Conservation (phyloP, 1,284 basidiomycete species). For the Coniferiporia weirii region DNA sequence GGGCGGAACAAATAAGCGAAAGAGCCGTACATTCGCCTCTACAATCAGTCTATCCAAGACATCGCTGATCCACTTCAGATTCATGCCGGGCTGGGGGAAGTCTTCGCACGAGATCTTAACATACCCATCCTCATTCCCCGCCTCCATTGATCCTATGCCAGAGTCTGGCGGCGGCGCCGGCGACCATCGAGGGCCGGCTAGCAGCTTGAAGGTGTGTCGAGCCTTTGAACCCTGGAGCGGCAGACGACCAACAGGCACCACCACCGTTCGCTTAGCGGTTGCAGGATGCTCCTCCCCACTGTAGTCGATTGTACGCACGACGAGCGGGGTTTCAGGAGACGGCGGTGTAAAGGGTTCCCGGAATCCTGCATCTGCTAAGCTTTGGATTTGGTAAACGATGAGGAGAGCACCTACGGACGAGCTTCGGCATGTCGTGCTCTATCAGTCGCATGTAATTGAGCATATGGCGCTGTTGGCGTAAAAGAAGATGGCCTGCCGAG, state of each 20-base stretch:
- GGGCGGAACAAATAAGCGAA: background rate
- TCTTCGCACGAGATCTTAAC: constrained; percentile 85
- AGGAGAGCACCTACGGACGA: constrained; percentile 58
- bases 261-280: constrained; percentile 62
- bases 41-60: constrained; percentile 64
- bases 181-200: constrained; percentile 82
- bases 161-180: constrained; percentile 64
- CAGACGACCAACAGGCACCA: constrained; percentile 67
- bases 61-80: constrained; percentile 84
- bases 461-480: constrained; percentile 65
- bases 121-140: constrained; percentile 61
- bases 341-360: constrained; percentile 73
- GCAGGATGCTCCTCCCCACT: constrained; percentile 70
- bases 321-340: constrained; percentile 48
- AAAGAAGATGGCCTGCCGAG: constrained; percentile 58
- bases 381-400: background rate
- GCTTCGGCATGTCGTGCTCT: constrained; percentile 77
- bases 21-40: constrained; percentile 68
- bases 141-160: constrained; percentile 42
- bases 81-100: constrained; percentile 73
- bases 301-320: constrained; percentile 73
- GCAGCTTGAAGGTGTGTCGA: constrained; percentile 72
- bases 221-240: constrained; percentile 59
- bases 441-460: constrained; percentile 76
- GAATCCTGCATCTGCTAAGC: constrained; percentile 45